A percentile compares a stretch with the other conserved stretches of the same genome.
Conservation (phyloP, 768 basidiomycete species). For the Hygrophorus russula region DNA sequence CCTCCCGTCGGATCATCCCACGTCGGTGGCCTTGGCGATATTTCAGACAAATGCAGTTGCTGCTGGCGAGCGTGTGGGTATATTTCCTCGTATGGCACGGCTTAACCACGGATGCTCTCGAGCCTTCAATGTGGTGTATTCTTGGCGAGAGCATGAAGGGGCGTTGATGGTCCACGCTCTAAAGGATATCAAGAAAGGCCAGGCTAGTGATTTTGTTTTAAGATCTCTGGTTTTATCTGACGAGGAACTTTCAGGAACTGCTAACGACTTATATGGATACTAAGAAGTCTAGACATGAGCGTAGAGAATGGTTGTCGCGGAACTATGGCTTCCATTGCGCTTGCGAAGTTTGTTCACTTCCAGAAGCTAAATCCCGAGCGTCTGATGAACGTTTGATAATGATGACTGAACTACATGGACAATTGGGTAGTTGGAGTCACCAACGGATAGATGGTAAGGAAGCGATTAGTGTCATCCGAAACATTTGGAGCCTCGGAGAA, state of each 20-base stretch:
- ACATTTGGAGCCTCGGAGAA: slow-evolving; percentile 48
- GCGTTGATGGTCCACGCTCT: slow-evolving; percentile 47
- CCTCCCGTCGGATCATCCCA: slow-evolving; percentile 29
- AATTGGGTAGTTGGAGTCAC: slow-evolving; percentile 39
- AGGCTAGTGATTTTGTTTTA: slow-evolving; percentile 22
- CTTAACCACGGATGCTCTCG: slow-evolving; percentile 60
- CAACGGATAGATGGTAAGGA: slow-evolving; percentile 32
- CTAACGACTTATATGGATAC: slow-evolving; percentile 53
- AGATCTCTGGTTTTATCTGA: slow-evolving; percentile 2
- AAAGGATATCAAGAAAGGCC: slow-evolving; percentile 38
- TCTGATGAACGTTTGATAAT: slow-evolving; percentile 40
- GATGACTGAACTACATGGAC: slow-evolving; percentile 34
- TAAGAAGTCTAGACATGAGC: slow-evolving; percentile 37
- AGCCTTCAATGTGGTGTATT: slow-evolving; percentile 58
- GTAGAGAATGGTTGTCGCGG: slow-evolving; percentile 37
- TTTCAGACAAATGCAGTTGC: slow-evolving; percentile 58
- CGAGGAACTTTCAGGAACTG: slow-evolving; percentile 33
- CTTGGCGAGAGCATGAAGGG: slow-evolving; percentile 40
- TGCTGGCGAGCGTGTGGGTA: slow-evolving; percentile 39
- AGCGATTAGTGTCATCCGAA: slow-evolving; percentile 33
- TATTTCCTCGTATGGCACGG: slow-evolving; percentile 61
- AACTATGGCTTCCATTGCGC: slow-evolving; percentile 50
- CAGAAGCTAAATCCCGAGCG: slow-evolving; percentile 30
- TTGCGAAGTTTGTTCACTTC: slow-evolving; percentile 48
- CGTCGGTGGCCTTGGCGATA: slow-evolving; percentile 47